Base-by-base conservation (phyloP, 2,329 filamentous ascomycete genomes). In the Stemphylium beticola region DNA sequence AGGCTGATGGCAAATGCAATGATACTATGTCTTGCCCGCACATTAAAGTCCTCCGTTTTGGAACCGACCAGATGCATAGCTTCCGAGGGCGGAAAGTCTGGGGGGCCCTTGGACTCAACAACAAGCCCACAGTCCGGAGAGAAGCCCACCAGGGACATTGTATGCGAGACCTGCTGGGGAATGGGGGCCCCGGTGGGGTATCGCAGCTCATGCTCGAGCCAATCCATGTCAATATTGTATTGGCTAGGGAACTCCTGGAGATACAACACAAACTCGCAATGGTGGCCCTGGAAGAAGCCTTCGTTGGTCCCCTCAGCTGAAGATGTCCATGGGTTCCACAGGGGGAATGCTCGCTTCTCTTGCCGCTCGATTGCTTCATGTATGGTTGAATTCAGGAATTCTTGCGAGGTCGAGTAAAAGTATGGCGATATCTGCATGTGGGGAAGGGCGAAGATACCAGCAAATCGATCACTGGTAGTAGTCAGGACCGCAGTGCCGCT, bases 241-340 rank as follows among this genome's bases (percentile, higher is more conserved):
- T 66, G 69, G 20, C 50, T 60, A 10, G 61, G 60, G 3, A 58
- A 55, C 36, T 93, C 82, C 72, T 98, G 95, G 26, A 93, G 79
- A 74, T 93, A 98, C 49, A 96, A 79, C 44, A 99, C 79, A 68
- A 92, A 92, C 75, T 99, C 95, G 81, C 95, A 99, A 64, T 91
- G 89, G 63, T 91, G 89, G 0, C 92, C 91, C 31, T 83, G 76
- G 55, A 83, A 82, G 10, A 82, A 77, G 57, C 89, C 87, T 18
- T 84, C 82, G 10, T 67, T 72, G 17, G 62, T 65, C 5, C 81
- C 85, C 57, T 89, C 85, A 3, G 86, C 78, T 49, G 85, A 85
- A 2, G 91, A 90, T 2, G 87, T 85, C 92, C 92, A 97, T 0
- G 92, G 91, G 66, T 90, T 87, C 59, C 74, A 74, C 3, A 72